Conservation (phyloP, 352 stramenopile species). For the Phytophthora hibernalis region DNA sequence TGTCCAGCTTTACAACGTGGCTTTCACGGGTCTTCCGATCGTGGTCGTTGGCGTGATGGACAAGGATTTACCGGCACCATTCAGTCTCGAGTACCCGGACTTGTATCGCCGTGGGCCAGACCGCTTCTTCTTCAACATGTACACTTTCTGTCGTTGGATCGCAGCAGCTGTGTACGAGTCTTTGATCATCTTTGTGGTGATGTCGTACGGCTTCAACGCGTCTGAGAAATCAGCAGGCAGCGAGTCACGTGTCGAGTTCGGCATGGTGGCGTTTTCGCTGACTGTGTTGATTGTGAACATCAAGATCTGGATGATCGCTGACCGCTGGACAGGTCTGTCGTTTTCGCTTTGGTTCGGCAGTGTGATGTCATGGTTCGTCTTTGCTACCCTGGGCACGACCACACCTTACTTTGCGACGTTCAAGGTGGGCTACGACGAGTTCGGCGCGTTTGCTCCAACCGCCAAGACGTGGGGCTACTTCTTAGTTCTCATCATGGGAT, state of each 20-base stretch:
- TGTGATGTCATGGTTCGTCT: slow-evolving; percentile 75
- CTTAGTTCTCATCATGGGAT: slow-evolving; percentile 74
- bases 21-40: slow-evolving; percentile 94
- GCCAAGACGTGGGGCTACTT: slow-evolving; percentile 63
- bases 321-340: slow-evolving; percentile 78
- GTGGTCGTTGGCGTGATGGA: slow-evolving; percentile 84
- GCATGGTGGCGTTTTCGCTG: slow-evolving; percentile 91
- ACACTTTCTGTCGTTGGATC: slow-evolving; percentile 83
- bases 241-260: slow-evolving; percentile 83
- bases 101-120: slow-evolving; percentile 78
- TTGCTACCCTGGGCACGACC: slow-evolving; percentile 65
- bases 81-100: slow-evolving; percentile 77
- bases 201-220: slow-evolving; percentile 81
- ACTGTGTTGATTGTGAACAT: slow-evolving; percentile 95
- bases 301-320: slow-evolving; percentile 91
- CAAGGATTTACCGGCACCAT: slow-evolving; percentile 81
- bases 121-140: slow-evolving; percentile 82
- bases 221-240: slow-evolving; percentile 60
- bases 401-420: slow-evolving; percentile 63
- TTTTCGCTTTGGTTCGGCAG: slow-evolving; percentile 66
- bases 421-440: slow-evolving; percentile 87
- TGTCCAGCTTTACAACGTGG: slow-evolving; percentile 95
- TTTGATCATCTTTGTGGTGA: slow-evolving; percentile 82
- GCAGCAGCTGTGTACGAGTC: slow-evolving; percentile 80
- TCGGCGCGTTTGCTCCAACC: slow-evolving; percentile 69